A percentile compares a stretch with the other conserved stretches of the same genome.
phyloP scores from a whole-genome alignment of 441 rosid species.

The Jatropha multifida region DNA sequence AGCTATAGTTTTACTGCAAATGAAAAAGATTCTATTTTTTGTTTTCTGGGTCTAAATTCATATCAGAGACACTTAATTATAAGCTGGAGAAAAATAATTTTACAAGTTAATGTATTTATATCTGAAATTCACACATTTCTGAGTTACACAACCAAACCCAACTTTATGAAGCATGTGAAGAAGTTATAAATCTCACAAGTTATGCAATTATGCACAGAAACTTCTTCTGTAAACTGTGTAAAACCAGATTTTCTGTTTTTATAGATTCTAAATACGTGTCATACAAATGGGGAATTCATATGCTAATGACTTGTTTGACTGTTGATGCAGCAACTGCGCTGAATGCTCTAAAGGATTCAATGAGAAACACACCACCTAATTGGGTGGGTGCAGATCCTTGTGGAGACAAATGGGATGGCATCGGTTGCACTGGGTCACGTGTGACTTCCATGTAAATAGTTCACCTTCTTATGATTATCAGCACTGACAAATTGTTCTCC shows the following conservation, averaged over 20 bases:
- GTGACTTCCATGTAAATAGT: slow-evolving; percentile 60
- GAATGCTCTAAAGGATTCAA: slow-evolving; percentile 37
- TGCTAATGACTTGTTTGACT: not conserved
- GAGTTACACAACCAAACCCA: not conserved
- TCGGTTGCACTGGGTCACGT: slow-evolving; percentile 49
- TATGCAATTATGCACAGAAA: not conserved
- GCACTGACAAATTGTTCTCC: slow-evolving; percentile 11
- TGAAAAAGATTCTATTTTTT: not conserved
- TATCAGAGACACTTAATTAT: not conserved
- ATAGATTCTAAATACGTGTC: not conserved
- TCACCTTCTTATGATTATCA: slow-evolving; percentile 8
- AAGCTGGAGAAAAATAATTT: not conserved
- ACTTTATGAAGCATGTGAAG: not conserved
- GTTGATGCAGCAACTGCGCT: slow-evolving; percentile 43
- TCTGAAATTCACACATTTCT: not conserved
- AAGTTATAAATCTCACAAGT: not conserved
- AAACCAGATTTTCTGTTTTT: not conserved
- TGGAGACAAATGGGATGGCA: slow-evolving; percentile 70
- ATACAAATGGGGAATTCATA: not conserved
- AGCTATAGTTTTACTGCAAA: not conserved
- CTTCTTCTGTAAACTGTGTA: not conserved
- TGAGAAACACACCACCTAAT: slow-evolving; percentile 54
- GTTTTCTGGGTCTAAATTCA: not conserved
- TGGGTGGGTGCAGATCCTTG: slow-evolving; percentile 85
- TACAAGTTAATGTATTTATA: not conserved